phyloP scores from a whole-genome alignment of 1,139 yeast genomes.

The Petasospora rhodanensis region DNA sequence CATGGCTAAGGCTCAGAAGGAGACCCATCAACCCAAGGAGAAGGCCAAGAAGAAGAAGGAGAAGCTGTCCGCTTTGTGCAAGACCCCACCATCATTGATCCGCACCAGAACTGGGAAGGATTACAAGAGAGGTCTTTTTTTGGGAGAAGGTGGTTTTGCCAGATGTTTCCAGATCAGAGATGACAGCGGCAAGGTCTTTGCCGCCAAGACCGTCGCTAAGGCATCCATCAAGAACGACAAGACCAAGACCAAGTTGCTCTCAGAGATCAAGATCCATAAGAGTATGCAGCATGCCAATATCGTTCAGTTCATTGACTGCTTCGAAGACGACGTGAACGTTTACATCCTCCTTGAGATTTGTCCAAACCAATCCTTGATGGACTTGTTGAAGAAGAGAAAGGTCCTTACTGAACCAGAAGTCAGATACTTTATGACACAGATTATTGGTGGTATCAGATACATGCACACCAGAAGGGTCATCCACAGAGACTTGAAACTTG shows the following conservation, averaged over 20 bases:
- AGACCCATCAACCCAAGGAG: slow-evolving; percentile 16
- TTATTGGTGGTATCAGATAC: slow-evolving; percentile 89
- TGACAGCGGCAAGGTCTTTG: slow-evolving; percentile 79
- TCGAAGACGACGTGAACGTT: slow-evolving; percentile 91
- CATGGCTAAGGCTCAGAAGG: slow-evolving; percentile 16
- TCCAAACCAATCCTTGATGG: slow-evolving; percentile 91
- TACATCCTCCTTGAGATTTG: slow-evolving; percentile 92
- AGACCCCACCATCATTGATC: slow-evolving; percentile 91
- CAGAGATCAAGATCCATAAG: slow-evolving; percentile 94
- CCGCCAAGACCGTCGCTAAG: slow-evolving; percentile 97
- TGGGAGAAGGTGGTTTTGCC: slow-evolving; percentile 99
- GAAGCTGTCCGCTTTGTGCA: slow-evolving; percentile 81
- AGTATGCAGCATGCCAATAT: slow-evolving; percentile 84
- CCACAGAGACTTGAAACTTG: slow-evolving; percentile 91
- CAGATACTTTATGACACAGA: slow-evolving; percentile 84
- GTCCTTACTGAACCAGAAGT: slow-evolving; percentile 87
- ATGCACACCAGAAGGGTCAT: slow-evolving; percentile 92
- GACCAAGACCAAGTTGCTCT: slow-evolving; percentile 80
- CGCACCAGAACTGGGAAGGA: slow-evolving; percentile 84
- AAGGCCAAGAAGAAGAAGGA: slow-evolving; percentile 58
- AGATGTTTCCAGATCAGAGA: slow-evolving; percentile 97
- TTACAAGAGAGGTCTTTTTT: slow-evolving; percentile 82
- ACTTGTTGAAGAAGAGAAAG: slow-evolving; percentile 79
- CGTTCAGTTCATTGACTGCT: slow-evolving; percentile 89
- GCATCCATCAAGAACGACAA: slow-evolving; percentile 88